A percentile compares a stretch with the other conserved stretches of the same genome.
Conservation (phyloP, 2,329 filamentous ascomycete genomes). For the Fusarium sublunatum region DNA sequence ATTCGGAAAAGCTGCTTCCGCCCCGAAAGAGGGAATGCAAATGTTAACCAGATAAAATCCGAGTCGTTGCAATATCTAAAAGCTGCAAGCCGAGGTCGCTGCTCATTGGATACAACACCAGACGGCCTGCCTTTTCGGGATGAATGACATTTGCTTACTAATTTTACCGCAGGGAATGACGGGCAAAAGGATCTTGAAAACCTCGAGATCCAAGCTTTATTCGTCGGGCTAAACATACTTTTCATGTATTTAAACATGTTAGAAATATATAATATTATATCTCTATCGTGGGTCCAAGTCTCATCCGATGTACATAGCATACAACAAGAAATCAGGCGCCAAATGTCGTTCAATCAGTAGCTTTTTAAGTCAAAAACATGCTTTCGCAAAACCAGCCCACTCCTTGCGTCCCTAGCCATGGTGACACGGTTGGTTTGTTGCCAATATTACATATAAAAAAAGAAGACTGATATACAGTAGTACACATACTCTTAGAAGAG, state of each 20-base stretch:
- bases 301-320: no score
- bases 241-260: no score
- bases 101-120: conserved; percentile 32
- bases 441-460: conserved; percentile 17
- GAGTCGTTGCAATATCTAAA: conserved; percentile 5
- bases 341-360: neutral
- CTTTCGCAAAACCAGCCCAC: conserved; percentile 2
- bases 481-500: conserved; percentile 4
- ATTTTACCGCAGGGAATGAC: conserved; percentile 5
- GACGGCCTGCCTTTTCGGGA: conserved; percentile 33
- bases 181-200: neutral
- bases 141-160: conserved; percentile 8
- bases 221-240: no score
- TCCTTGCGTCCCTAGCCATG: conserved; percentile 4
- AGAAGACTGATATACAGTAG: conserved; percentile 8
- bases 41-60: neutral
- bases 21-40: neutral
- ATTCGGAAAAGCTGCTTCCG: neutral
- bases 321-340: neutral
- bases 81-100: conserved; percentile 27
- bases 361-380: conserved; percentile 6
- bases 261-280: no score
- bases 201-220: no score
- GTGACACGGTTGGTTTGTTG: neutral
- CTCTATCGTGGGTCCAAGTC: no score